phyloP scores from a whole-genome alignment of 208 protist genomes.

The Trypanosoma caninum region DNA sequence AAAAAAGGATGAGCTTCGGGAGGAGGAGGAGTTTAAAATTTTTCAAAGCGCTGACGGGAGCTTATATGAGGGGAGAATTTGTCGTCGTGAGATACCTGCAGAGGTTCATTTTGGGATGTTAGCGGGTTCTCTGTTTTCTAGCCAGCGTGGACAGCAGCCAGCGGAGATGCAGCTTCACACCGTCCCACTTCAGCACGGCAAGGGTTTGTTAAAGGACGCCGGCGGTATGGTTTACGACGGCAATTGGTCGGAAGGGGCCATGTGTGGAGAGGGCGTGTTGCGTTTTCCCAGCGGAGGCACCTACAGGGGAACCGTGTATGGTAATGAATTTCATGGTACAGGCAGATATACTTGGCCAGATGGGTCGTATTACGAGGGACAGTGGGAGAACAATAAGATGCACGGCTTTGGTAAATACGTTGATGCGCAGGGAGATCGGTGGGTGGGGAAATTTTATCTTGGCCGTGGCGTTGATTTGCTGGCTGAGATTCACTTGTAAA shows the following conservation, averaged over 20 bases:
- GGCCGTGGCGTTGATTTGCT: slow-evolving; percentile 41
- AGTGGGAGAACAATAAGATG: slow-evolving; percentile 79
- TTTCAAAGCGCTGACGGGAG: slow-evolving; percentile 72
- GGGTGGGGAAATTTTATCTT: slow-evolving; percentile 69
- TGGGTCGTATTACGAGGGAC: slow-evolving; percentile 81
- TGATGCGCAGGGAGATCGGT: slow-evolving; percentile 63
- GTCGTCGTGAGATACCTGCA: slow-evolving; percentile 12
- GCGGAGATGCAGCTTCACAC: background rate
- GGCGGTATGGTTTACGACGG: slow-evolving; percentile 77
- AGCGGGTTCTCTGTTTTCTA: background rate
- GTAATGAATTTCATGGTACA: slow-evolving; percentile 57
- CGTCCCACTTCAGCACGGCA: slow-evolving; percentile 32
- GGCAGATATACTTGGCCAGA: slow-evolving; percentile 87
- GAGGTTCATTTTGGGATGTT: slow-evolving; percentile 2
- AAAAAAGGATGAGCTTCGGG: slow-evolving; percentile 64
- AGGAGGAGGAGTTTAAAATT: slow-evolving; percentile 35
- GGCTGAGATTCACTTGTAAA: slow-evolving; percentile 39
- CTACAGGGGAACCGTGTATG: slow-evolving; percentile 56
- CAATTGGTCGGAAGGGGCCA: slow-evolving; percentile 73
- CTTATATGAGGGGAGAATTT: slow-evolving; percentile 49
- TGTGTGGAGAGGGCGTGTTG: slow-evolving; percentile 56
- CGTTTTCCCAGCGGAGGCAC: slow-evolving; percentile 51
- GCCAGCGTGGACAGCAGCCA: slow-evolving; percentile 1
- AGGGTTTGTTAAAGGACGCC: slow-evolving; percentile 43
- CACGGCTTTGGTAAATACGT: slow-evolving; percentile 83